phyloP scores from a whole-genome alignment of 805 yeast species.

The Pichia phayaonensis region DNA sequence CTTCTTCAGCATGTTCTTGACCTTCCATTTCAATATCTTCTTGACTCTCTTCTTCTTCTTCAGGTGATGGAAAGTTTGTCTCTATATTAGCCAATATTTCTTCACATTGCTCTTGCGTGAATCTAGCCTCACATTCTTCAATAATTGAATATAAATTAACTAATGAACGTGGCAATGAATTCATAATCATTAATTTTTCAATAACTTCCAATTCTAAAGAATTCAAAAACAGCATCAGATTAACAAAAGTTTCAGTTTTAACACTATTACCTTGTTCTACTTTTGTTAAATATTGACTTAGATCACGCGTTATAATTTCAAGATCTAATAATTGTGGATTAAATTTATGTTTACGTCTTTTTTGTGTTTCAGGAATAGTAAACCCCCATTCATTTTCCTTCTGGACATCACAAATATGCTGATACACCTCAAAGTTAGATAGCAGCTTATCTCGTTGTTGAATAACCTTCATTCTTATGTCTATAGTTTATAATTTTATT shows the following conservation, averaged over 20 bases:
- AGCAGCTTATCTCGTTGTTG: constrained; percentile 49
- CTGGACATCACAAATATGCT: constrained; percentile 45
- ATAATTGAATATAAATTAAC: constrained; percentile 73
- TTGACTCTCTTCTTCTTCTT: constrained; percentile 22
- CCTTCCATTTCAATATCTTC: constrained; percentile 14
- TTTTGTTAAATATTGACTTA: constrained; percentile 34
- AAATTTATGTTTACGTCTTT: constrained; percentile 24
- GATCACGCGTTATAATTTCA: constrained; percentile 43
- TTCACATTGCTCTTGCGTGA: constrained; percentile 58
- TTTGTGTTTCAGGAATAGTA: constrained; percentile 18
- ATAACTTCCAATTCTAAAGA: constrained; percentile 61
- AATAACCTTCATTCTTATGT: constrained; percentile 31
- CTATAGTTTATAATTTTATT: background rate
- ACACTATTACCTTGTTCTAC: constrained; percentile 28
- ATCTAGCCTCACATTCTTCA: constrained; percentile 89
- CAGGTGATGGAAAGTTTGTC: constrained; percentile 43
- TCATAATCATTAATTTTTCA: constrained; percentile 78
- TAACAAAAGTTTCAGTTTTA: constrained; percentile 24
- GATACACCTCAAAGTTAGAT: constrained; percentile 57
- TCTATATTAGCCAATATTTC: constrained; percentile 48
- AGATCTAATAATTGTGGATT: constrained; percentile 35
- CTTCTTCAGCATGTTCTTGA: constrained; percentile 14
- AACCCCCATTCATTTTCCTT: constrained; percentile 40
- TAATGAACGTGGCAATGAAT: constrained; percentile 69
- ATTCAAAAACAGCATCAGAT: constrained; percentile 36